phyloP scores from a whole-genome alignment of 1,284 basidiomycete species.

The Puccinia novopanici region DNA sequence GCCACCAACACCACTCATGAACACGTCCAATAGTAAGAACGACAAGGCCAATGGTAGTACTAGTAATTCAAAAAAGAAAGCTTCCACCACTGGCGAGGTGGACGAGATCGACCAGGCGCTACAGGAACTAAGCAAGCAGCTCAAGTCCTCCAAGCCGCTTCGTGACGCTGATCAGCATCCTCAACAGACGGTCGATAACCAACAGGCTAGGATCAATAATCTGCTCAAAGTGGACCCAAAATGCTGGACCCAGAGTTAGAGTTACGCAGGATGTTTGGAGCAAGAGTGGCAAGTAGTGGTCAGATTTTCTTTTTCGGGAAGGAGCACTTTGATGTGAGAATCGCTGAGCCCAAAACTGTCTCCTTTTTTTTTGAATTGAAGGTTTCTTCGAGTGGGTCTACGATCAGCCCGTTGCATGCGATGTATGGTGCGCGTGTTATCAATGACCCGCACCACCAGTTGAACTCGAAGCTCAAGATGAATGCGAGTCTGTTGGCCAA shows the following conservation, averaged over 20 bases:
- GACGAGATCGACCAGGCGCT: slow-evolving; percentile 24
- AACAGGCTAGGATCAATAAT: slow-evolving; percentile 58
- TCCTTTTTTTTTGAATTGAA: background rate
- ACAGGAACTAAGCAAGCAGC: background rate
- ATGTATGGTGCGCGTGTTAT: slow-evolving; percentile 53
- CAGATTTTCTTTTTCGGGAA: background rate
- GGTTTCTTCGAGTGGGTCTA: slow-evolving; percentile 20
- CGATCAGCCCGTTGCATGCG: background rate
- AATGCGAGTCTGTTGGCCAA: slow-evolving; percentile 55
- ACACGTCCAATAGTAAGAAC: background rate
- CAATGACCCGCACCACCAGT: slow-evolving; percentile 56
- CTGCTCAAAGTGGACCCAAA: slow-evolving; percentile 74
- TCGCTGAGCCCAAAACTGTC: background rate
- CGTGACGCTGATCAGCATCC: background rate
- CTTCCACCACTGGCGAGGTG: background rate
- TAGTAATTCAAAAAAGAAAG: background rate
- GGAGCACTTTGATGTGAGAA: background rate
- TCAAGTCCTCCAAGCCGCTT: background rate
- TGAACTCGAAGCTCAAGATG: slow-evolving; percentile 53
- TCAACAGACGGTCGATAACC: background rate
- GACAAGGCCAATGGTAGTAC: background rate
- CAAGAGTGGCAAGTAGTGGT: slow-evolving; percentile 70
- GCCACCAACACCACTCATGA: slow-evolving; percentile 12
- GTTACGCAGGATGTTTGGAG: slow-evolving; percentile 85
- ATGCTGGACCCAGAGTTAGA: slow-evolving; percentile 84